A percentile compares a stretch with the other conserved stretches of the same genome.
phyloP scores from a whole-genome alignment of 768 basidiomycete genomes.

The Boletus barrowsii region DNA sequence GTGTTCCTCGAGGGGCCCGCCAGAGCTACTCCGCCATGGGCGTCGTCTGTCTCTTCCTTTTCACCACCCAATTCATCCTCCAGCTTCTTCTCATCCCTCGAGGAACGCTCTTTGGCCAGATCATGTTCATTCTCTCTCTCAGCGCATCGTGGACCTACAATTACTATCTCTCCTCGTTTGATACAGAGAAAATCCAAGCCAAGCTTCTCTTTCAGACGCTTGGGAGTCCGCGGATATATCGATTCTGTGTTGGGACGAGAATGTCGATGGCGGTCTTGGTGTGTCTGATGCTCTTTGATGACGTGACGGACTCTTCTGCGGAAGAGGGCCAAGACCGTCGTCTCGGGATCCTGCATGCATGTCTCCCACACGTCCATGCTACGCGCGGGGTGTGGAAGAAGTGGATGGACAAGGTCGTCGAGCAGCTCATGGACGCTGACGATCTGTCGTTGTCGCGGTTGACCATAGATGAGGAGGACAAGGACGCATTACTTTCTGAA shows the following conservation, averaged over 20 bases:
- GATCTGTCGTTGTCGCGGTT: slow-evolving; percentile 8
- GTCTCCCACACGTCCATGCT: slow-evolving; percentile 14
- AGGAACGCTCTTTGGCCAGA: slow-evolving; percentile 31
- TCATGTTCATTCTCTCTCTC: slow-evolving; percentile 31
- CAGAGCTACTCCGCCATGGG: slow-evolving; percentile 7
- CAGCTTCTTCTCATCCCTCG: slow-evolving; percentile 34
- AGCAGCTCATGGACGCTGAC: slow-evolving; percentile 10
- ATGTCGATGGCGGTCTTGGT: slow-evolving; percentile 19
- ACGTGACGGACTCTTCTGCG: slow-evolving; percentile 2
- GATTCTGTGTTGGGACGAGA: slow-evolving; percentile 16
- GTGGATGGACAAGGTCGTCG: slow-evolving; percentile 23
- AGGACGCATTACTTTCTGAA: slow-evolving; percentile 1
- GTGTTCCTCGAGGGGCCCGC: background rate
- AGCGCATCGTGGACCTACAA: slow-evolving; percentile 31
- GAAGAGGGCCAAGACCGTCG: slow-evolving; percentile 18
- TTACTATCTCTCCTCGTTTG: slow-evolving; percentile 30
- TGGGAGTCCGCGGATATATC: slow-evolving; percentile 10
- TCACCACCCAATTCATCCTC: slow-evolving; percentile 28
- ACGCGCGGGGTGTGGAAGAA: slow-evolving; percentile 17
- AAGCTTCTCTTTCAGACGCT: slow-evolving; percentile 15
- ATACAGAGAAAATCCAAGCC: slow-evolving; percentile 26
- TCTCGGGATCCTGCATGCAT: slow-evolving; percentile 11
- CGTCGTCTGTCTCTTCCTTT: slow-evolving; percentile 23
- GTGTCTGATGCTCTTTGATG: slow-evolving; percentile 17
- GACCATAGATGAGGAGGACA: slow-evolving; percentile 1